Percentiles rank a stretch among this genome's conserved stretches.
phyloP scores from a whole-genome alignment of 139 green algal species.

The Chlorella vulgaris region DNA sequence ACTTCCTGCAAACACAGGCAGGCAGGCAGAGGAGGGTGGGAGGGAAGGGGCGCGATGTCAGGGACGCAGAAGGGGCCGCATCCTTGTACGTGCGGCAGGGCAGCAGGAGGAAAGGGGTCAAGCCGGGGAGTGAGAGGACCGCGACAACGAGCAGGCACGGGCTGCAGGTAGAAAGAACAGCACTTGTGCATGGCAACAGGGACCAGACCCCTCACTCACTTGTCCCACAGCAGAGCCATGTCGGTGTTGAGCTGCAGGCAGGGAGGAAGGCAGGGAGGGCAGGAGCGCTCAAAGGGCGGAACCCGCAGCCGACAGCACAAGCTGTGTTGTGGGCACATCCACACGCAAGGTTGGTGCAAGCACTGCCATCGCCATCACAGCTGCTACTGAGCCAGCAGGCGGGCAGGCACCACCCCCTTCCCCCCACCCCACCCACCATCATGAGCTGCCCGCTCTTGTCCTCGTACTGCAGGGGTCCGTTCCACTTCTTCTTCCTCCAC shows the following conservation, averaged over 20 bases:
- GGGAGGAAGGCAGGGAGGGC: too few species aligned
- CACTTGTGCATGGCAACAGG: background rate
- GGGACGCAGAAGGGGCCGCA: too few species aligned
- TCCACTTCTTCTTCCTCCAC: conserved; percentile 85
- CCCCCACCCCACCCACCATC: too few species aligned
- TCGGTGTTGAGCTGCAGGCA: conserved; percentile 22
- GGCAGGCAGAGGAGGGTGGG: too few species aligned
- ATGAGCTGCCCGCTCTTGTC: conserved; percentile 81
- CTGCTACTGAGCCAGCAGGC: too few species aligned
- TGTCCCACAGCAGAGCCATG: conserved; percentile 45
- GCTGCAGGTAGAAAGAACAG: background rate
- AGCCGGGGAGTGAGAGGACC: background rate
- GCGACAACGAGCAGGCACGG: background rate
- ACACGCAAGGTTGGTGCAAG: too few species aligned
- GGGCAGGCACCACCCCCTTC: too few species aligned
- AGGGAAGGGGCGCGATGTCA: background rate
- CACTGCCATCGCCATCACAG: too few species aligned
- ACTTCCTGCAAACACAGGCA: conserved; percentile 63
- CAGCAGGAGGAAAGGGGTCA: too few species aligned
- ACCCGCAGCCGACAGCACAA: background rate
- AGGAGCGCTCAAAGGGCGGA: too few species aligned
- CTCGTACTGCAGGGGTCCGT: conserved; percentile 83
- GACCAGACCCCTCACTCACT: background rate
- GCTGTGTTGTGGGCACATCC: too few species aligned
- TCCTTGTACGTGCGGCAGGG: too few species aligned